Evolutionary conservation across 2,329 filamentous ascomycete species (phyloP), one percentile per base, ranked within the genome.

Genomic region (Stagonosporopsis tanaceti): DNA sequence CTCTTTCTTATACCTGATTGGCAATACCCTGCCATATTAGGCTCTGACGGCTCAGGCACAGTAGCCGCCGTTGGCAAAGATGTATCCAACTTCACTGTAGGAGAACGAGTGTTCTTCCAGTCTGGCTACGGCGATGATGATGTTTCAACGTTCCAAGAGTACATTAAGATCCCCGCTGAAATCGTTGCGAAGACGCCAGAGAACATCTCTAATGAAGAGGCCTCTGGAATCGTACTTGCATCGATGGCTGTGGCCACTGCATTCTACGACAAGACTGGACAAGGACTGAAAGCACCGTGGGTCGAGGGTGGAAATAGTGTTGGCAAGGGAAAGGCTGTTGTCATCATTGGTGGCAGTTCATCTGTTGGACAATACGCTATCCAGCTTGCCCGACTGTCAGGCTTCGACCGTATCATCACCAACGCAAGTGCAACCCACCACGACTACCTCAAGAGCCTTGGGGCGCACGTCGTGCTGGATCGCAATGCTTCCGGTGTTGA

Each of bases 11-110:
- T 81, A 37, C 40, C 72, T 1, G 32, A 44, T 8, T 55, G 52
- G 52, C 17, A 50, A 2, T 81, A 80, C 59, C 81, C 82, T 5
- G 76, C 79, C 0, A 74, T 81, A 22, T 50, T 76, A 6, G 78
- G 79, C 38, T 78, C 78, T 12, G 81, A 84, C 38, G 66, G 81
- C 2, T 60, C 79, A 0, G 81, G 81, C 0, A 28, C 80, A 8
- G 77, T 83, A 30, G 65, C 81, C 17, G 71, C 78, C 37, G 69
- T 76, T 11, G 82, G 82, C 20, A 61, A 75, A 1, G 63, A 73
- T 8, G 78, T 82, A 11, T 14, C 50, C 12, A 40, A 53, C 25
- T 40, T 53, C 17, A 50, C 39, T 8, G 61, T 68, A 3, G 76
- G 74, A 27, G 64, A 57, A 2, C 69, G 75, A 38, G 70, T 76